Percentiles rank a stretch among this genome's conserved stretches.
These are phyloP conservation scores for Sarocladiaceae sp. DNA, from an alignment of 2,329 filamentous ascomycete genomes.

Conservation along the genomic window DNA sequence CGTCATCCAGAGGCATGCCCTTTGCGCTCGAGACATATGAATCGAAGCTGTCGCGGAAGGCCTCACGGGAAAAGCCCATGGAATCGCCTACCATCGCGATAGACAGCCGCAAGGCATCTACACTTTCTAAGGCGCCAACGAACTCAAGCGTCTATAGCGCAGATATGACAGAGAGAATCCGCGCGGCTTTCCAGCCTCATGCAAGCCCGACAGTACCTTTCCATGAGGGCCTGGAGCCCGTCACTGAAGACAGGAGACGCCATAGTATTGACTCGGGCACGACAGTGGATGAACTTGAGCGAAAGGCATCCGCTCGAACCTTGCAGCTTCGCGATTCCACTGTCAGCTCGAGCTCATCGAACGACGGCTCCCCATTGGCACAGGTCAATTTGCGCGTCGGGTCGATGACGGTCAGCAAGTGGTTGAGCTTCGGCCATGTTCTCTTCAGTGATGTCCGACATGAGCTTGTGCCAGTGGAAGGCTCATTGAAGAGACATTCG, in stretches of 20 bases:
- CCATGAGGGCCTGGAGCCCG: constrained; percentile 16
- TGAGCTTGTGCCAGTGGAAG: constrained; percentile 47
- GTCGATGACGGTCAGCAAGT: constrained; percentile 80
- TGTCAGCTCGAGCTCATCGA: constrained; percentile 39
- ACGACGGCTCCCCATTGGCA: constrained; percentile 56
- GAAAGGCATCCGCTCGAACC: constrained; percentile 28
- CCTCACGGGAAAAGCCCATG: constrained; percentile 25
- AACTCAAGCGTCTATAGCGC: constrained; percentile 48
- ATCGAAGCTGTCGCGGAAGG: constrained; percentile 23
- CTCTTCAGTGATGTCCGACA: constrained; percentile 75
- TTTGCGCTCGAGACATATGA: constrained; percentile 49
- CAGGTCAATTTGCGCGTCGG: constrained; percentile 73
- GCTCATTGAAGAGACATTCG: constrained; percentile 42
- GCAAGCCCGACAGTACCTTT: constrained; percentile 36
- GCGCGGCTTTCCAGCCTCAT: constrained; percentile 39
- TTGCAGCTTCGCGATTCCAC: constrained; percentile 17
- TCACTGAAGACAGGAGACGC: constrained; percentile 15
- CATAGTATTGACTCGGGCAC: constrained; percentile 23
- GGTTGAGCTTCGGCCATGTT: constrained; percentile 78
- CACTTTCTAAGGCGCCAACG: constrained; percentile 26
- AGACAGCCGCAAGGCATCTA: constrained; percentile 24
- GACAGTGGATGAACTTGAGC: constrained; percentile 19
- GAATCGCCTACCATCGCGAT: constrained; percentile 42
- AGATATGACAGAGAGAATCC: constrained; percentile 48
- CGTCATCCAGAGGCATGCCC: constrained; percentile 49